A percentile compares a stretch with the other conserved stretches of the same genome.
Evolutionary conservation across 352 stramenopile species (phyloP).

Genomic region (Phytopythium montanum): DNA sequence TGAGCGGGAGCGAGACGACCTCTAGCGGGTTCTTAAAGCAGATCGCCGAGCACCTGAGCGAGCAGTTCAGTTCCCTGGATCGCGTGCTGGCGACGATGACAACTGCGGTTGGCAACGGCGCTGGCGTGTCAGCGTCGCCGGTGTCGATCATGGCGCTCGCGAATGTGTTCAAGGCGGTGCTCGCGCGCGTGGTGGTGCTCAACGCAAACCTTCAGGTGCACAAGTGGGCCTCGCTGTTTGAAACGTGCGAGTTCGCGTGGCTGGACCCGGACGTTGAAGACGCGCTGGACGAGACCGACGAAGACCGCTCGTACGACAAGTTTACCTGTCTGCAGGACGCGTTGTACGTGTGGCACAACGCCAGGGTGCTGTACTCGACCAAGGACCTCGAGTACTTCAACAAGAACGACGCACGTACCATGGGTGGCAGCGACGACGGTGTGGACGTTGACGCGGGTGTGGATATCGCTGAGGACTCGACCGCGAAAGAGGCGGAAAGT

Average conservation of each 20-base stretch:
- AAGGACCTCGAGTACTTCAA: conserved; percentile 31
- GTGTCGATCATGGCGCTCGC: conserved; percentile 30
- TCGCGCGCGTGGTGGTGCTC: conserved; percentile 37
- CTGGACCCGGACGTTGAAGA: conserved; percentile 51
- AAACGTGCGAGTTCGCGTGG: conserved; percentile 58
- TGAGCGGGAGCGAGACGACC: conserved; percentile 9
- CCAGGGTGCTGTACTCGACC: conserved; percentile 50
- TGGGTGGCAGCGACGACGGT: neutral
- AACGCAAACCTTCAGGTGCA: conserved; percentile 73
- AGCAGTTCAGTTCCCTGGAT: conserved; percentile 22
- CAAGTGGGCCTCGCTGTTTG: conserved; percentile 73
- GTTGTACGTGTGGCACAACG: conserved; percentile 67
- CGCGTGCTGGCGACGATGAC: conserved; percentile 17
- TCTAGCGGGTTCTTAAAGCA: conserved; percentile 29
- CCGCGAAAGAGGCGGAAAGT: conserved; percentile 3
- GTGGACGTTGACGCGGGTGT: conserved; percentile 1
- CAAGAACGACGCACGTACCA: neutral
- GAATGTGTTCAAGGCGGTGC: conserved; percentile 56
- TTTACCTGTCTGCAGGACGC: conserved; percentile 82
- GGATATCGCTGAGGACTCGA: neutral
- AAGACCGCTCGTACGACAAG: conserved; percentile 70
- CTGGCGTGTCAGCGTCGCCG: conserved; percentile 11
- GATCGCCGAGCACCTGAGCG: conserved; percentile 21
- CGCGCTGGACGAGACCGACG: conserved; percentile 29
- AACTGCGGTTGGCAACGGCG: conserved; percentile 6